phyloP scores from a whole-genome alignment of 495 filamentous ascomycete species.

The Cercophora sp. region DNA sequence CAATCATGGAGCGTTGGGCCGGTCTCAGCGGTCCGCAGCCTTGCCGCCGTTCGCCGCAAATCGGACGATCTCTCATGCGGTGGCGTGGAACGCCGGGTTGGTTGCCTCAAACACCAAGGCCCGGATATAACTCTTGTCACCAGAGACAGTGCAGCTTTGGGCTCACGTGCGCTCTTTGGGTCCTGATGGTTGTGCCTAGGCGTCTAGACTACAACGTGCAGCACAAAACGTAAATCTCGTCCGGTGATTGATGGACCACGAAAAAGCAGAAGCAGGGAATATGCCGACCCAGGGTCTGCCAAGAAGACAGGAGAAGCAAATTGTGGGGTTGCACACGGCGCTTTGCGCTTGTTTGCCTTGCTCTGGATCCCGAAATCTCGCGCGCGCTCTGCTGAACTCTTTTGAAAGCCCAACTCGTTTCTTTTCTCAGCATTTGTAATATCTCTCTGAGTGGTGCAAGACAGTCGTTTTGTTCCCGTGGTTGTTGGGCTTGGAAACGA shows the following conservation, averaged over 20 bases:
- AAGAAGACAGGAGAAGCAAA: not conserved
- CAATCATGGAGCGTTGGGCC: too few species aligned
- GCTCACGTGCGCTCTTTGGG: too few species aligned
- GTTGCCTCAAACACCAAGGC: not conserved
- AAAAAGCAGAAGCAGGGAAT: not conserved
- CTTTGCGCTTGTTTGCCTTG: not conserved
- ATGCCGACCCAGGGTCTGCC: not conserved
- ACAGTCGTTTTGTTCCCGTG: not conserved
- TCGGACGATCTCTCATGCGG: not conserved
- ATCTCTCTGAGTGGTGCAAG: not conserved
- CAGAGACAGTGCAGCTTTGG: too few species aligned
- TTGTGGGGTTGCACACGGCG: constrained; percentile 6
- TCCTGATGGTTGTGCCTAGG: too few species aligned
- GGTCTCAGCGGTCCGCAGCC: not conserved
- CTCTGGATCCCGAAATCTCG: not conserved
- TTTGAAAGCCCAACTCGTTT: too few species aligned
- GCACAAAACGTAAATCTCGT: too few species aligned
- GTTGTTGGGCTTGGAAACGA: constrained; percentile 5
- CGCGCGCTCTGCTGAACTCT: too few species aligned
- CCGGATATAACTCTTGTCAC: not conserved
- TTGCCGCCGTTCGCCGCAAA: constrained; percentile 1
- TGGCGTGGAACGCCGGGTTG: constrained; percentile 1
- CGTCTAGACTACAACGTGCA: too few species aligned
- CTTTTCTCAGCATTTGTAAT: constrained; percentile 11
- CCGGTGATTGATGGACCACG: not conserved